phyloP scores from a whole-genome alignment of 768 basidiomycete genomes.

The Tubosaeta brunneosetosa region DNA sequence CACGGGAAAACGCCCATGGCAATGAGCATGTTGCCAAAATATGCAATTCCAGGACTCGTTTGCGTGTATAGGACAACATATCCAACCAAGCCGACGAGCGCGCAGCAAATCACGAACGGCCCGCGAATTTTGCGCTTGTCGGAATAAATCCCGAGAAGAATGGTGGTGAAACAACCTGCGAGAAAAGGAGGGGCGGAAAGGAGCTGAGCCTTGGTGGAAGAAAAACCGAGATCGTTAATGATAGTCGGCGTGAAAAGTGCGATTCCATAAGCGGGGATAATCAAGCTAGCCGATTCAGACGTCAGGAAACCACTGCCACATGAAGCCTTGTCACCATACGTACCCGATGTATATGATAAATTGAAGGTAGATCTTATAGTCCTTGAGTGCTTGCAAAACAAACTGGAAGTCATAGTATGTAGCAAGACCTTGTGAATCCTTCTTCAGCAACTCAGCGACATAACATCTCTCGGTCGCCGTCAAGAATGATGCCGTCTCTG shows the following conservation, averaged over 20 bases:
- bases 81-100: slow-evolving; percentile 41
- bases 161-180: slow-evolving; percentile 37
- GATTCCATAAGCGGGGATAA: slow-evolving; percentile 43
- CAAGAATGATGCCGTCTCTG: slow-evolving; percentile 51
- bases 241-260: slow-evolving; percentile 47
- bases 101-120: slow-evolving; percentile 42
- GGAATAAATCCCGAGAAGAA: slow-evolving; percentile 36
- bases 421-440: slow-evolving; percentile 40
- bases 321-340: not conserved
- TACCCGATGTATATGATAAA: slow-evolving; percentile 38
- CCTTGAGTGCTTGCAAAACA: slow-evolving; percentile 44
- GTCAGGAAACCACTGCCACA: slow-evolving; percentile 1
- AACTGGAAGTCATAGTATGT: slow-evolving; percentile 43
- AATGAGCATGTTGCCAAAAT: slow-evolving; percentile 44
- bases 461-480: slow-evolving; percentile 38
- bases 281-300: slow-evolving; percentile 23
- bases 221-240: slow-evolving; percentile 44
- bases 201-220: slow-evolving; percentile 43
- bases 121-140: slow-evolving; percentile 41
- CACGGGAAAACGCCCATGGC: slow-evolving; percentile 48
- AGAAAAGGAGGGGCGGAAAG: slow-evolving; percentile 46
- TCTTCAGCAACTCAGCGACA: slow-evolving; percentile 37
- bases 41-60: slow-evolving; percentile 19
- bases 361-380: slow-evolving; percentile 37
- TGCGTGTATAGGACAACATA: slow-evolving; percentile 42